Conservation (phyloP, 2,329 filamentous ascomycete species). For the Sporothrix phasma region DNA sequence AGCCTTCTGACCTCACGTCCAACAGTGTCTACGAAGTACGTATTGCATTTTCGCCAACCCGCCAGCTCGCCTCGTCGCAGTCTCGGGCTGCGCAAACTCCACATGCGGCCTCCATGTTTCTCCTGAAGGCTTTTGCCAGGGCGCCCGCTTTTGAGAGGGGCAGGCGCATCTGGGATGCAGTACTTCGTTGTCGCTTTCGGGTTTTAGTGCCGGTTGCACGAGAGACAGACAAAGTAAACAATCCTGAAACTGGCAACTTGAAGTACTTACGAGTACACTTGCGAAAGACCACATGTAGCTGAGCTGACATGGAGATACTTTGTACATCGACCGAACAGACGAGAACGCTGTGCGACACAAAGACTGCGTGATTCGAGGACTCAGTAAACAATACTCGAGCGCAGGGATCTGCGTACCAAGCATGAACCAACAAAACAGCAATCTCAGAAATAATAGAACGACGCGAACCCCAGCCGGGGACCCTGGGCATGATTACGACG, state of each 20-base stretch:
- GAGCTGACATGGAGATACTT: neutral
- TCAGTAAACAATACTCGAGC: neutral
- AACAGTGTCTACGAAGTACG: neutral
- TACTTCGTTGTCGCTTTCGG: neutral
- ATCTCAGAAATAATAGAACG: neutral
- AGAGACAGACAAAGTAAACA: conserved; percentile 9
- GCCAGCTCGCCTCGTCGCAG: neutral
- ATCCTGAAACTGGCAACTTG: conserved; percentile 3
- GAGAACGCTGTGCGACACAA: neutral
- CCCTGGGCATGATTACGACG: conserved; percentile 7
- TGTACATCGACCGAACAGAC: neutral
- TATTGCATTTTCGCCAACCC: neutral
- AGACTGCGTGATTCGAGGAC: neutral
- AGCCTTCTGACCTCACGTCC: neutral
- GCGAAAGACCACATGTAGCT: no score
- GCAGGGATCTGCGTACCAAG: conserved; percentile 6
- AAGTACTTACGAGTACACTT: no score
- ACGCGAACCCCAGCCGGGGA: conserved; percentile 13
- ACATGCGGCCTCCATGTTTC: neutral
- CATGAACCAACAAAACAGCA: neutral
- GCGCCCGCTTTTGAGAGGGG: neutral
- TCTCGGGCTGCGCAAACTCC: neutral
- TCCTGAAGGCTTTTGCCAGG: neutral
- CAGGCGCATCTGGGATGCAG: neutral
- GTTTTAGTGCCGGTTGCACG: conserved; percentile 3